Percentiles rank a stretch among this genome's conserved stretches.
phyloP scores from a whole-genome alignment of 352 stramenopile genomes.

The Phytophthora pini region DNA sequence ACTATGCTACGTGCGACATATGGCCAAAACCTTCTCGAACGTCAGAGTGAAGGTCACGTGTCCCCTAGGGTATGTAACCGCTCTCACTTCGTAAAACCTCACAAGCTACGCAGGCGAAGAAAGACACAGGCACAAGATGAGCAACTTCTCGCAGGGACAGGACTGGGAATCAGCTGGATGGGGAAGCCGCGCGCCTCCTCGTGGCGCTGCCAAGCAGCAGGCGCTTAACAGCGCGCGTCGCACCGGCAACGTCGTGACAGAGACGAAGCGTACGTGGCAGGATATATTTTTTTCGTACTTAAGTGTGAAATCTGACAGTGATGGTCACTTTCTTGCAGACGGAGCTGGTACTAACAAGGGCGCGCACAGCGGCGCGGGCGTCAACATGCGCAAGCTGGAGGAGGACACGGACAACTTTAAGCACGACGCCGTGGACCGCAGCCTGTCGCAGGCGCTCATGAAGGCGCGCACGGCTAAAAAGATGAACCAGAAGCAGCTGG shows the following conservation, averaged over 20 bases:
- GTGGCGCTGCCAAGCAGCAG: conserved; percentile 67
- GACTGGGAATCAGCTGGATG: conserved; percentile 80
- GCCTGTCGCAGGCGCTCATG: conserved; percentile 92
- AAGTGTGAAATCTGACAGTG: neutral
- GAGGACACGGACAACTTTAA: conserved; percentile 92
- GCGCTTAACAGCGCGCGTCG: conserved; percentile 80
- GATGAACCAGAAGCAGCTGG: conserved; percentile 98
- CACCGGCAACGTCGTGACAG: conserved; percentile 71
- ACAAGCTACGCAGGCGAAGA: conserved; percentile 4
- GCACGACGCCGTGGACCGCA: conserved; percentile 85
- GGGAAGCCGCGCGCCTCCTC: conserved; percentile 68
- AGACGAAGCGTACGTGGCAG: conserved; percentile 68
- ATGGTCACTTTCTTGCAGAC: conserved; percentile 43
- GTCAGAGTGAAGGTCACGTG: conserved; percentile 40
- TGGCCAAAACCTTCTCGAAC: conserved; percentile 22
- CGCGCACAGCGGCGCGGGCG: conserved; percentile 68
- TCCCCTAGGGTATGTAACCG: conserved; percentile 19
- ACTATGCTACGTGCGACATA: conserved; percentile 14
- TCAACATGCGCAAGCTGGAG: conserved; percentile 93
- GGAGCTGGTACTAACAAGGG: conserved; percentile 87
- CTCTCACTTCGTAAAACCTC: conserved; percentile 31
- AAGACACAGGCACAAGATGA: conserved; percentile 51
- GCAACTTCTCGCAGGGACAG: conserved; percentile 74
- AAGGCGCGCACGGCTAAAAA: conserved; percentile 97
- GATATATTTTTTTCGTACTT: neutral